A percentile compares a stretch with the other conserved stretches of the same genome.
phyloP scores from a whole-genome alignment of 1,284 basidiomycete genomes.

The Ceratobasidium theobromae region DNA sequence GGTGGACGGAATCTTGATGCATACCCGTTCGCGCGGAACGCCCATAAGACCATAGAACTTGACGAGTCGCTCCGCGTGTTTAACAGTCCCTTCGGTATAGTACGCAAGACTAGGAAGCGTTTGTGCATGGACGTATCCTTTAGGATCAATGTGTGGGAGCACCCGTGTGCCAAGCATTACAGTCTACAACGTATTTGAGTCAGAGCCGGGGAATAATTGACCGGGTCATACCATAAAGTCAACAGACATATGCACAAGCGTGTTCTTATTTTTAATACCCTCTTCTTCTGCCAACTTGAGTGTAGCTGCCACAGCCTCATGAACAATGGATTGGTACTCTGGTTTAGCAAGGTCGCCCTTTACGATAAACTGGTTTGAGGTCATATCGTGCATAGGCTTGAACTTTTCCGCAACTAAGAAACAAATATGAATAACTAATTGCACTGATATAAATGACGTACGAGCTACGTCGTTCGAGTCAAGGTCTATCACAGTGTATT shows the following conservation, averaged over 20 bases:
- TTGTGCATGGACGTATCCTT: constrained; percentile 39
- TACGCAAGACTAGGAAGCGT: constrained; percentile 37
- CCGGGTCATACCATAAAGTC: constrained; percentile 36
- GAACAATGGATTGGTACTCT: constrained; percentile 34
- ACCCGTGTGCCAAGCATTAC: constrained; percentile 37
- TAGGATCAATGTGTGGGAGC: constrained; percentile 35
- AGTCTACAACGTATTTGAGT: constrained; percentile 31
- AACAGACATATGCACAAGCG: constrained; percentile 37
- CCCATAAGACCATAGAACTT: constrained; percentile 34
- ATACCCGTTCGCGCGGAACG: constrained; percentile 38
- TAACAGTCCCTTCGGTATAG: constrained; percentile 35
- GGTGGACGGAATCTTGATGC: constrained; percentile 44
- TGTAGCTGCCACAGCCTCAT: constrained; percentile 30
- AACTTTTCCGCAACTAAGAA: constrained; percentile 32
- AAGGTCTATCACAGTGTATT: constrained; percentile 35
- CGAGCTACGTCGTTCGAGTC: constrained; percentile 36
- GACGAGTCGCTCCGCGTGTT: constrained; percentile 38
- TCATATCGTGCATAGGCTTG: constrained; percentile 36
- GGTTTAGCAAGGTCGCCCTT: constrained; percentile 37
- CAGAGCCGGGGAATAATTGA: background rate
- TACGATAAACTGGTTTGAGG: constrained; percentile 39
- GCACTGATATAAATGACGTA: constrained; percentile 22
- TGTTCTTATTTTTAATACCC: constrained; percentile 31
- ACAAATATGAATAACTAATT: background rate
- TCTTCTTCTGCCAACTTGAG: constrained; percentile 34